Base-by-base conservation (phyloP, 2,329 filamentous ascomycete genomes). In the Lithohypha guttulata region DNA sequence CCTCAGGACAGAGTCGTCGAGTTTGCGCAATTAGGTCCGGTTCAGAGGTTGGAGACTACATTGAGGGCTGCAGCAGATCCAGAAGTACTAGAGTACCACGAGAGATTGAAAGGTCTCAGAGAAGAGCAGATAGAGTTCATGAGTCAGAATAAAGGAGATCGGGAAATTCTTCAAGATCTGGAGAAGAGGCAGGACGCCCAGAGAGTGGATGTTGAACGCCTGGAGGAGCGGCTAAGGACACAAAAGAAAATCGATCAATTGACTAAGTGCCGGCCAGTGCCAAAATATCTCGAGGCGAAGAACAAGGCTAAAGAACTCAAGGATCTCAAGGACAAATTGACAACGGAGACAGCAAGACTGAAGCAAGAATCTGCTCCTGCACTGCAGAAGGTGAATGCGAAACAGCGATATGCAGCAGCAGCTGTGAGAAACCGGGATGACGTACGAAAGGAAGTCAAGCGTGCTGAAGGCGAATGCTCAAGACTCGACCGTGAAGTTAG, bases 1-100 rank as follows among this genome's bases (percentile, higher is more conserved):
- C 91, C 91, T 0, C 91, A 98, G 59, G 91, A 98, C 57, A 82
- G 87, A 50, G 91, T 98, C 1, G 84, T 86, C 17, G 87, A 95
- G 55, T 98, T 98, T 56, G 85, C 91, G 4, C 81, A 75, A 4
- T 74, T 93, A 50, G 82, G 77, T 6, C 81, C 89, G 0, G 68
- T 93, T 9, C 81, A 93, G 30, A 71, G 95, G 14, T 69, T 98
- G 1, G 71, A 78, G 43, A 84, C 91, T 52, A 98, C 91, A 0
- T 78, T 94, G 46, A 77, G 86, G 54, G 91, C 91, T 22, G 87
- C 86, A 5, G 91, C 87, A 0, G 79, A 84, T 0, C 70, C 79
- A 31, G 68, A 93, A 44, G 87, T 96, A 75, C 70, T 84, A 4
- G 62, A 75, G 15, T 84, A 78, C 76, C 87, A 96, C 55, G 69